These are phyloP conservation scores for Monosporozyma yasuniensis DNA, from an alignment of 805 yeast genomes.

Conservation along the genomic window DNA sequence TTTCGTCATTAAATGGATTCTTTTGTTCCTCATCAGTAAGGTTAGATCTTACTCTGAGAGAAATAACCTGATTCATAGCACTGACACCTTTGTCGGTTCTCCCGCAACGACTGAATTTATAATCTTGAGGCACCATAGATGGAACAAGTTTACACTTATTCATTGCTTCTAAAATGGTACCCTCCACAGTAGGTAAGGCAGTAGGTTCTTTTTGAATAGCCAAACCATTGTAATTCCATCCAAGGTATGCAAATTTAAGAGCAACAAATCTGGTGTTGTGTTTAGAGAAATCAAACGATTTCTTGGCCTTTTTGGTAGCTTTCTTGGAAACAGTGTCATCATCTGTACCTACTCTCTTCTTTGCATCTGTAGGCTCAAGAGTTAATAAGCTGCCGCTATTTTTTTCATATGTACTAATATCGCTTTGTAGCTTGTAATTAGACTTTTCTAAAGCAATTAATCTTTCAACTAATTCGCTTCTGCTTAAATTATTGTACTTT, in stretches of 20 bases:
- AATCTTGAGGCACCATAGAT: constrained; percentile 48
- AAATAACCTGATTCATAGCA: constrained; percentile 91
- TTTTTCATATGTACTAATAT: neutral
- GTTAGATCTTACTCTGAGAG: constrained; percentile 64
- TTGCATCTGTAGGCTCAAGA: neutral
- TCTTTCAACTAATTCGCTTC: constrained; percentile 50
- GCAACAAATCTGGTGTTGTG: constrained; percentile 64
- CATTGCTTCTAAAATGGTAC: constrained; percentile 62
- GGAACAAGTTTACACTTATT: constrained; percentile 56
- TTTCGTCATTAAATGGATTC: constrained; percentile 45
- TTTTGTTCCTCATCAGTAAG: constrained; percentile 54
- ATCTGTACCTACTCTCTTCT: neutral
- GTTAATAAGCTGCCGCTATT: neutral
- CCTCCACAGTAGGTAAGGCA: constrained; percentile 81
- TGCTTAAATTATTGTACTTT: constrained; percentile 54
- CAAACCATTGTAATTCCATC: constrained; percentile 91
- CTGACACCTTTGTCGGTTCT: constrained; percentile 95
- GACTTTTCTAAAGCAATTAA: constrained; percentile 46
- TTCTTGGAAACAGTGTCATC: neutral
- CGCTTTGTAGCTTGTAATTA: constrained; percentile 4
- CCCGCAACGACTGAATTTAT: constrained; percentile 82
- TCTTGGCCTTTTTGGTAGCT: constrained; percentile 28
- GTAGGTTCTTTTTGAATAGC: constrained; percentile 73
- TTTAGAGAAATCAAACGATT: constrained; percentile 58
- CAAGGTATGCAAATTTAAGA: constrained; percentile 74